Base-by-base conservation (phyloP, 2,329 filamentous ascomycete genomes). In the Fusarium fujikuroi region DNA sequence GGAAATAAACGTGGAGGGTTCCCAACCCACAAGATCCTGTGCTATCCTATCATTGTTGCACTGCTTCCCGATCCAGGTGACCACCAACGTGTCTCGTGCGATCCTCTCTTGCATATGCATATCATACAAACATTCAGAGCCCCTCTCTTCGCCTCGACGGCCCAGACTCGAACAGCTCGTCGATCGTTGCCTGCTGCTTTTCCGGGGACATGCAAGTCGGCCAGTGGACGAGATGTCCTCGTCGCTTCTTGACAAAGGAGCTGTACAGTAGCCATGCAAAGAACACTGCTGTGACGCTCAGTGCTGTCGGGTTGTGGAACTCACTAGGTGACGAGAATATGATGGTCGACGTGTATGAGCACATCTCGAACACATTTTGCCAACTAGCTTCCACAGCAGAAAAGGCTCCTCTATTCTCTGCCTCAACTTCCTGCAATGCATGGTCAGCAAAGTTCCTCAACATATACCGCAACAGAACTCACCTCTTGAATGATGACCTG, bases 291-390 rank as follows among this genome's bases (percentile, higher is more conserved):
- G 76, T 82, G 6, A 87, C 84, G 62, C 89, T 92, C 52, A 93
- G 85, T 11, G 88, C 79, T 0, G 89, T 87, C 0, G 92, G 92
- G 77, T 87, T 91, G 62, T 84, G 84, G 78, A 95, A 95, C 75
- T 93, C 86, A 7, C 87, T 85, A 0, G 92, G 92, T 0, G 83
- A 81, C 2, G 88, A 85, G 69, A 91, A 93, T 8, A 91, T 77
- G 66, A 93, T 90, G 0, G 92, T 95, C 2, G 87, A 86, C 0
- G 85, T 85, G 76, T 90, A 94, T 0, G 92, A 91, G 3, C 90
- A 80, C 53, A 94, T 85, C 79, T 95, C 92, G 69, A 93, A 94
- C 2, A 88, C 73, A 69, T 91, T 94, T 78, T 95, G 92, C 43
- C 91, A 85, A 0, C 90, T 87, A 14, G 90, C 87, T 79, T 95